Base-by-base conservation (phyloP, 2,329 filamentous ascomycete genomes). In the Periglandula ipomoeae region DNA sequence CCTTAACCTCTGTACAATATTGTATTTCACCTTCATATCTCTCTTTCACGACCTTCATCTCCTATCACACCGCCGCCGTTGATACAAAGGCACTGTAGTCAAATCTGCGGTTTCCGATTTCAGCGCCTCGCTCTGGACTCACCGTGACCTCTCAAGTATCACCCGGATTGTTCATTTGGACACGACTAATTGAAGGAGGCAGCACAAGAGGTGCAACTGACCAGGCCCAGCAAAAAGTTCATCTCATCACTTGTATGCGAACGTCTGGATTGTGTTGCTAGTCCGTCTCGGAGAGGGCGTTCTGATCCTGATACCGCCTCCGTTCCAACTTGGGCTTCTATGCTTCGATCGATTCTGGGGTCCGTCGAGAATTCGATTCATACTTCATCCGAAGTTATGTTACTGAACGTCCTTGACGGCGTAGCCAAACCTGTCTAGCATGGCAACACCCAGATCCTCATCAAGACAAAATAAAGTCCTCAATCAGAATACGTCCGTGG, bases 361-460 rank as follows among this genome's bases (percentile, higher is more conserved):
- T 6, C 22, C 9, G 3, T 27, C 19, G 13, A 11, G 9, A 24
- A 37, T 24, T 5, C n/a, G 20, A 5, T 8, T 24, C 9, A 7
- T 15, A 22, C 22, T 47, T 15, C 39, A 30, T 15, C 35, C 23
- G 45, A 30, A 37, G 49, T 43, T 22, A 51, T 51, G 46, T 40
- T 32, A 20, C 23, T 22, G 10, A 20, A n/a, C 32, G 15, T 22
- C 35, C 10, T 24, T 40, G 6, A 10, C 11, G 13, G n/a, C 26
- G 22, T 38, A 37, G 37, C 43, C 46, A 37, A 40, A 22, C n/a
- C 24, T 35, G 20, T 48, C 43, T 46, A 46, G 37, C 46, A 49
- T 48, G 50, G 38, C 47, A 35, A 30, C 20, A 27, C 46, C 41
- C 7, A 20, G 30, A 15, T 19, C 41, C 19, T 30, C 41, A 7